Base-by-base conservation (phyloP, 1,139 yeast genomes). In the Zygoascus sp. region DNA sequence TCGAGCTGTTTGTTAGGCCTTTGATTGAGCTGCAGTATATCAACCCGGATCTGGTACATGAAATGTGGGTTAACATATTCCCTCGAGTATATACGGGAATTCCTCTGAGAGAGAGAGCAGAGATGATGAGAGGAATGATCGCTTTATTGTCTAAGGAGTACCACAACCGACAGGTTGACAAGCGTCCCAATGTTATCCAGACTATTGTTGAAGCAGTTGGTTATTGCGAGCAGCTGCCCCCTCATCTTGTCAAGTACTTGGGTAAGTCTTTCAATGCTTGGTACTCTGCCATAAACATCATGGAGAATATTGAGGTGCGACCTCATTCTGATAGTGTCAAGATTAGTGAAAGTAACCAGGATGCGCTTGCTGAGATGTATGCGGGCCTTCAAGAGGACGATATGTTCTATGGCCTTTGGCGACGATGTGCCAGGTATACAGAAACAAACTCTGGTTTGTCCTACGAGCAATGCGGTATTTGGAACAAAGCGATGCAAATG, bases 321-420 rank as follows among this genome's bases (percentile, higher is more conserved):
- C 81, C 89, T 0, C 72, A 79, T 34, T 76, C 78, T 47, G 92
- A 85, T 22, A 82, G 80, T 53, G 74, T 80, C 5, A 85, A 83
- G 51, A 87, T 92, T 7, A 76, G 83, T 30, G 97, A 90, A 53
- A 83, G 89, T 6, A 88, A 89, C 42, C 82, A 85, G 55, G 98
- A 94, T 68, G 97, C 98, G 0, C 69, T 92, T 47, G 80, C 90
- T 22, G 97, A 92, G 65, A 71, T 90, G 64, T 92, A 90, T 61
- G 85, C 97, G 2, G 80, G 85, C 2, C 68, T 94, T 50, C 94
- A 88, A 58, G 98, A 94, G 61, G 95, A 87, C 49, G 98, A 94
- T 59, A 86, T 90, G 92, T 94, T 92, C 62, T 92, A 94, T 62
- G 99, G 99, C 3, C 73, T 89, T 53, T 94, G 99, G 98, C 80